Base-by-base conservation (phyloP, 805 yeast species). In the Cyberlindnera mississippiensis region DNA sequence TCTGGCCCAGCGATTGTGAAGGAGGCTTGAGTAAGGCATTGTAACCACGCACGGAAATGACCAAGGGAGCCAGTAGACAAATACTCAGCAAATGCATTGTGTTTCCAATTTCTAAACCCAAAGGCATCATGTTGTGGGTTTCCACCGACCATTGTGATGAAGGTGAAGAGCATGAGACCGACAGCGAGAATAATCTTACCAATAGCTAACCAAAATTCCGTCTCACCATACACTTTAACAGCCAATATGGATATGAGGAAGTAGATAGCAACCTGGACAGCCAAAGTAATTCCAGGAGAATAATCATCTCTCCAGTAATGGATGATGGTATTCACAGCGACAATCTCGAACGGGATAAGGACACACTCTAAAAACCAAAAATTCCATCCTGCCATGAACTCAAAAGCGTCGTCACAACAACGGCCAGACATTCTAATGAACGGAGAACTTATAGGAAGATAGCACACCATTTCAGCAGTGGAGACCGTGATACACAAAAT, bases 1-100 rank as follows among this genome's bases (percentile, higher is more conserved):
- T 88, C 96, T 2, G 96, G 95, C 0, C 95, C 96, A 3, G 86
- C 86, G 49, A 85, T 79, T 12, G 93, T 83, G 59, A 82, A 87
- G 22, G 84, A 69, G 7, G 95, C 95, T 46, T 77, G 78, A 40
- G 76, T 71, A 35, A 85, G 61, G 46, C 90, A 82, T 0, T 80
- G 73, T 52, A 84, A 61, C 53, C 84, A 85, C 1, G 91, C 95
- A 52, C 81, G 75, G 52, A 83, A 82, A 45, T 82, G 65, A 18
- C 91, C 93, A 37, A 75, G 52, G 0, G 63, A 54, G 0, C 90
- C 90, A 5, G 70, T 60, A 10, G 75, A 72, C 29, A 68, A 60
- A 57, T 75, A 78, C 46, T 70, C 66, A 15, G 80, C 79, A 55
- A 85, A 79, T 3, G 80, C 75, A n/a, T n/a, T n/a, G n/a, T n/a